Conservation (phyloP, 176 grass and related monocot species). For the Otatea glauca region DNA sequence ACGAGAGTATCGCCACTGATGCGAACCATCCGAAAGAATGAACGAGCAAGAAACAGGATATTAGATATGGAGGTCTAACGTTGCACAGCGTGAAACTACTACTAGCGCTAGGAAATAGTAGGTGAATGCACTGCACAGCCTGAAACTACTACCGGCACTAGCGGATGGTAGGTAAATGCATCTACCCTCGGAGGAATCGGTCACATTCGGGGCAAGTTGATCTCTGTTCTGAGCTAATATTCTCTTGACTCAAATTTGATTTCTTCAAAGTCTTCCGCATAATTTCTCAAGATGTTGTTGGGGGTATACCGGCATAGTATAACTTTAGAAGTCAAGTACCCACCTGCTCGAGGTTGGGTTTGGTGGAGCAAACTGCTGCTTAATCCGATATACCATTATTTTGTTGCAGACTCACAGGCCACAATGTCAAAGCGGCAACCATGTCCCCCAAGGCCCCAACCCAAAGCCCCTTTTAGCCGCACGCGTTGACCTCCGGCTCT, state of each 20-base stretch:
- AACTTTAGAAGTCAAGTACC: slow-evolving; percentile 21
- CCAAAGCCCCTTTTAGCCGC: slow-evolving; percentile 14
- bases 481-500: slow-evolving; percentile 39
- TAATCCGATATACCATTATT: neutral
- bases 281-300: slow-evolving; percentile 17
- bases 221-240: neutral
- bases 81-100: neutral
- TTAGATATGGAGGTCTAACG: neutral
- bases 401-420: neutral
- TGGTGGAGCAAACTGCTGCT: slow-evolving; percentile 42
- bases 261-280: neutral
- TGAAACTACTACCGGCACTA: neutral
- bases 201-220: neutral
- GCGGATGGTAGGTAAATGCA: neutral
- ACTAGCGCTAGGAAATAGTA: neutral
- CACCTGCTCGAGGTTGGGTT: slow-evolving; percentile 35
- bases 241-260: slow-evolving; percentile 4
- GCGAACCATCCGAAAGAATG: neutral
- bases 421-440: slow-evolving; percentile 34
- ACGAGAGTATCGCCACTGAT: slow-evolving; percentile 14
- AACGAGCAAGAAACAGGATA: neutral
- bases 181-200: neutral
- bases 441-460: neutral
- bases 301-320: neutral
- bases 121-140: neutral